Percentiles rank a stretch among this genome's conserved stretches.
These are phyloP conservation scores for Saccharomyces pastorianus DNA, from an alignment of 1,139 yeast genomes.

Conservation along the genomic window DNA sequence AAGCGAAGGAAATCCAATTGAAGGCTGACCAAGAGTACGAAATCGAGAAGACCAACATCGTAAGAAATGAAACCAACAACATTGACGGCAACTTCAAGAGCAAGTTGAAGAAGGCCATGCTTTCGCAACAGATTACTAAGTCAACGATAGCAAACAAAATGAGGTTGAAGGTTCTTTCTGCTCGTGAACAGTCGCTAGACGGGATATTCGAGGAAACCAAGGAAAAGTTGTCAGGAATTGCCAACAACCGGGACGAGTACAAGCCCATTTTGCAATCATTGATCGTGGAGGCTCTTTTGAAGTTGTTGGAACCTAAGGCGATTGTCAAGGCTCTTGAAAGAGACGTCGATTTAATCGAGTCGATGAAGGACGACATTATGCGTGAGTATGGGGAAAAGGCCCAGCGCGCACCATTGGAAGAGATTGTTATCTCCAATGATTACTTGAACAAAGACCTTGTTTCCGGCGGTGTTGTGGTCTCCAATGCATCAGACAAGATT, in stretches of 20 bases:
- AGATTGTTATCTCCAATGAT: conserved; percentile 49
- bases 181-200: conserved; percentile 75
- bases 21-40: conserved; percentile 98
- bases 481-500: conserved; percentile 70
- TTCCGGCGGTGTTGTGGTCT: conserved; percentile 71
- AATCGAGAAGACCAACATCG: conserved; percentile 91
- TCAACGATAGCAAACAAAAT: conserved; percentile 93
- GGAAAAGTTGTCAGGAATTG: conserved; percentile 48
- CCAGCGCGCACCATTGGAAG: conserved; percentile 47
- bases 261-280: conserved; percentile 64
- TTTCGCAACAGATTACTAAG: conserved; percentile 91
- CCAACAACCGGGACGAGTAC: conserved; percentile 49
- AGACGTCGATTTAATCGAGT: conserved; percentile 53
- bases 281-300: conserved; percentile 73
- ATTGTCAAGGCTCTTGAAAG: conserved; percentile 58
- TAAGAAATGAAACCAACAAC: conserved; percentile 82
- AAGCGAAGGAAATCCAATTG: conserved; percentile 89
- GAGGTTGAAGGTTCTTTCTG: conserved; percentile 78
- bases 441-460: conserved; percentile 56
- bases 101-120: conserved; percentile 81
- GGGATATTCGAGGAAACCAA: conserved; percentile 68
- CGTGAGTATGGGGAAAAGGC: conserved; percentile 62
- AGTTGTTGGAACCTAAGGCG: conserved; percentile 65
- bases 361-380: conserved; percentile 44
- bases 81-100: conserved; percentile 76